Evolutionary conservation across 192 early-diverging fungal species (phyloP), one percentile per base, ranked within the genome.

Genomic region (Entomortierella parvispora): DNA sequence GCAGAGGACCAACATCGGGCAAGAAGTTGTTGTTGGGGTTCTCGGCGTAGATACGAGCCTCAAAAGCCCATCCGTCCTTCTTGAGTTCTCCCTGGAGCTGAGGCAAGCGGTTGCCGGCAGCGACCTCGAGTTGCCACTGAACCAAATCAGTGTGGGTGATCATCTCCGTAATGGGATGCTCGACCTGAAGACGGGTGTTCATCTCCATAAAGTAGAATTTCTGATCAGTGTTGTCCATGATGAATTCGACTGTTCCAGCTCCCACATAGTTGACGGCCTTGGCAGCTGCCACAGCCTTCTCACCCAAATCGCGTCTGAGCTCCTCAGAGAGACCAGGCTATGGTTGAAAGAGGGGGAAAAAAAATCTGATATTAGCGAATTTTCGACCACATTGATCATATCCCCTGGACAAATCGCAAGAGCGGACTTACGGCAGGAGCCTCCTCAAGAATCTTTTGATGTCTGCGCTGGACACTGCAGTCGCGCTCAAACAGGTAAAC

Each of bases 201-300:
- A 96, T 96, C 83, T 97, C 95, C 95, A 99, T 95, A 71, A 97
- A 99, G 84, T 96, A 97, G 70, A 96, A 97, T 68, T 93, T 82
- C 67, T 93, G 86, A 49, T 89, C 89, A 48, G 87, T 84, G 59
- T 93, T 93, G 84, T 97, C 96, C 84, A 97, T 87, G 59, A 99
- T 96, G 71, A 97, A 99, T 84, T 99, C 97, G 22, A 99, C 96
- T 0, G 97, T 99, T 58, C 97, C 97, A 18, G 96, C 97, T 53
- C 94, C 93, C 26, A 92, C 93, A 71, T 99, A 99, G 57, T 89
- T 87, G 31, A 99, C 96, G n/a, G 94, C 94, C 68, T 90, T 91
- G 56, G 96, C 96, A 18, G 94, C 94, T 1, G 94, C 93, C 7
- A 97, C 95, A 23, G 97, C 97, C 83, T 96, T 94, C 43, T 83